Evolutionary conservation across 2,329 filamentous ascomycete genomes (phyloP).

Genomic region (Exophiala sp.): DNA sequence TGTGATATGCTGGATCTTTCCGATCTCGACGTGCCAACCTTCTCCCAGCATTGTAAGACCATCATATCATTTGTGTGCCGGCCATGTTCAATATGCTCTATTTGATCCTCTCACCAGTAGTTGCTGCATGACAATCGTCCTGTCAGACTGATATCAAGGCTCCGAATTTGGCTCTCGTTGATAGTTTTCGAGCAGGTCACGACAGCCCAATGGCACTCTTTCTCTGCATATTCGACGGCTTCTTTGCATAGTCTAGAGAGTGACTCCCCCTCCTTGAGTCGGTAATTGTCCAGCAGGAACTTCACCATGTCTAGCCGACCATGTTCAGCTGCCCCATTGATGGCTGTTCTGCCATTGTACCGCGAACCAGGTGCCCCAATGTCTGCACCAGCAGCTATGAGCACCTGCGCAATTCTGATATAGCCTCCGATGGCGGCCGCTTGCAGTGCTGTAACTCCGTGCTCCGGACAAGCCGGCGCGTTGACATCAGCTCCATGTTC

Average conservation of each 20-base stretch:
- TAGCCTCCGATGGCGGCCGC: conserved; percentile 25
- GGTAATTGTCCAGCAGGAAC: conserved; percentile 17
- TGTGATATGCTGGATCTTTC: no score
- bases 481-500: conserved; percentile 28
- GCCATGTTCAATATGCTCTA: no score
- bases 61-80: no score
- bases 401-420: conserved; percentile 20
- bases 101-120: no score
- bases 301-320: conserved; percentile 16
- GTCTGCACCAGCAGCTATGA: conserved; percentile 29
- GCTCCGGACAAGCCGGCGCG: conserved; percentile 10
- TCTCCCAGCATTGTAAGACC: no score
- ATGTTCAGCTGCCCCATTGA: conserved; percentile 33
- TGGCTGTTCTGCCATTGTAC: conserved; percentile 29
- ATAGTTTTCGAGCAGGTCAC: conserved; percentile 11
- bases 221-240: conserved; percentile 4
- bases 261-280: conserved; percentile 6
- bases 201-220: conserved; percentile 9
- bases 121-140: no score
- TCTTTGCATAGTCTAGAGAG: conserved; percentile 2
- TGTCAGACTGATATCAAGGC: not conserved
- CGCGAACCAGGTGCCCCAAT: conserved; percentile 24
- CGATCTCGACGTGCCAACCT: no score
- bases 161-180: not conserved
- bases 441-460: conserved; percentile 30